Base-by-base conservation (phyloP, 768 basidiomycete genomes). In the Lentinula guzmanii region DNA sequence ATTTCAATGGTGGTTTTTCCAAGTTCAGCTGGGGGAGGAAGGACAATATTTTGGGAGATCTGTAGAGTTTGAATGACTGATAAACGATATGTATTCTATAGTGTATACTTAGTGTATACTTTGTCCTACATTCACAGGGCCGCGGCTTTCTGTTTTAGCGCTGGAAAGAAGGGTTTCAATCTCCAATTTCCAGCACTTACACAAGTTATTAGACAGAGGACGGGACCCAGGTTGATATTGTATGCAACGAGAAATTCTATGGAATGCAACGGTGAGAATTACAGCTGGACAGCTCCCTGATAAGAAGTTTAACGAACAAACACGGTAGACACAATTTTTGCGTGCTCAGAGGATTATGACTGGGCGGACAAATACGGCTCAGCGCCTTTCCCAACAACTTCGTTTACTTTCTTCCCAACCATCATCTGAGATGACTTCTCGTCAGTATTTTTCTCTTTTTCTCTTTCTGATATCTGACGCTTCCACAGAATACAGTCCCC, bases 1-100 rank as follows among this genome's bases (percentile, higher is more conserved):
- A 96, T 73, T 91, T 94, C 70, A 94, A 93, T 66, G 90, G 87
- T 11, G 83, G 79, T 51, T 84, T 91, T 64, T 90, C 90, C 15
- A 82, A 77, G 35, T 77, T 79, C 11, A 72, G 74, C 43, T 71
- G 69, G 65, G 64, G 68, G 67, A 63, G 62, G 63, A 65, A 60
- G 43, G 63, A 62, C 41, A 60, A 82, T 65, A 80, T 82, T 65
- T 72, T 83, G 52, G 76, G 68, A 31, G 41, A 56, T 56, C 43
- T 56, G 13, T 31, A 52, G 13, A 5, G 11, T 33, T 5, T 18
- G 46, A 9, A 41, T 41, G 39, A 43, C 16, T 43, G n/a, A 13
- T 7, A 16, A 43, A 16, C 16, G 5, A 43, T 43, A 16, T 43
- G 42, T 43, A 43, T n/a, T 16, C 15, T 43, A 43, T 41, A 10